These are phyloP conservation scores for Casuarina cunninghamiana DNA, from an alignment of 306 rosid species.

Conservation along the genomic window DNA sequence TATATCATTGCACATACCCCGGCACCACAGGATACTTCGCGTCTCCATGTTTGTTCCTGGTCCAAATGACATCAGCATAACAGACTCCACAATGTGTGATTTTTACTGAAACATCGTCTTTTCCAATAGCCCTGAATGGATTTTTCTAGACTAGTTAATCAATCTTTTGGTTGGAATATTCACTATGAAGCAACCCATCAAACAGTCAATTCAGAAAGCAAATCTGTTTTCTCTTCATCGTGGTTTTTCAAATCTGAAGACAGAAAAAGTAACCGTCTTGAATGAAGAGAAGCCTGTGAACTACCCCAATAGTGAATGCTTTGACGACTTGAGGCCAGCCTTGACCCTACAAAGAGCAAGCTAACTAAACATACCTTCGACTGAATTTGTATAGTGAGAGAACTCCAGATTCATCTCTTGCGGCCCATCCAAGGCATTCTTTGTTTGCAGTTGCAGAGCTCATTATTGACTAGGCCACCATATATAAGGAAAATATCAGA, in stretches of 20 bases:
- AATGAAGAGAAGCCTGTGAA: no score
- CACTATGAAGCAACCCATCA: constrained; percentile 9
- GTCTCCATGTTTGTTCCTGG: constrained; percentile 57
- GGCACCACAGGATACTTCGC: constrained; percentile 74
- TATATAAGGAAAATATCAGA: no score
- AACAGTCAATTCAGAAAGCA: not conserved
- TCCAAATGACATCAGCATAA: constrained; percentile 46
- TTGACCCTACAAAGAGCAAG: not conserved
- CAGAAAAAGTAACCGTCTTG: no score
- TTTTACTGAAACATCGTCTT: no score
- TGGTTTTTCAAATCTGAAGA: not conserved
- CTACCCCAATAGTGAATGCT: no score
- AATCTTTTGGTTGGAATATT: not conserved
- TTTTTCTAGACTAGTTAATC: constrained; percentile 16
- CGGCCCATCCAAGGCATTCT: no score
- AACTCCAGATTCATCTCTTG: no score
- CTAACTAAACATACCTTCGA: constrained; percentile 29
- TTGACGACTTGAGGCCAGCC: no score
- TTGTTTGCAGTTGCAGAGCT: no score
- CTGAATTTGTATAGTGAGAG: constrained; percentile 29
- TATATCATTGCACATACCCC: constrained; percentile 42
- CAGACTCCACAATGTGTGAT: no score
- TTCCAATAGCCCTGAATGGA: not conserved
- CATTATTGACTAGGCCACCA: no score
- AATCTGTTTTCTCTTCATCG: no score